Base-by-base conservation (phyloP, 257 asterid genomes). In the Fraxinus excelsior region DNA sequence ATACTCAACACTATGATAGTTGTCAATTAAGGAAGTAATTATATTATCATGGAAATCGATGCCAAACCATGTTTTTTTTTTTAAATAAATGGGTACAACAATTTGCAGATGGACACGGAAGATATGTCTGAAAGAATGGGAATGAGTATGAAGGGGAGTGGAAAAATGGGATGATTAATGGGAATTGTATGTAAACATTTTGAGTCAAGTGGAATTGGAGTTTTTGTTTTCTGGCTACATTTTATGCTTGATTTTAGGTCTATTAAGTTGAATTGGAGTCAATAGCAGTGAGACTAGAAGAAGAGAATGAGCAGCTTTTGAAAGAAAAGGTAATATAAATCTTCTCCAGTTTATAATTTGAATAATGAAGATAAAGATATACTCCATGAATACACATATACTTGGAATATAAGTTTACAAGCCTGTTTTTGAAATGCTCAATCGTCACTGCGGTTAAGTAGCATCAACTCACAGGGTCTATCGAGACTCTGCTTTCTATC, bases 191-290 rank as follows among this genome's bases (percentile, higher is more conserved):
- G n/a, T n/a, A n/a, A n/a, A n/a, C n/a, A n/a, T n/a, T n/a, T n/a
- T n/a, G n/a, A n/a, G n/a, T n/a, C n/a, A n/a, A n/a, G n/a, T n/a
- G n/a, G n/a, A n/a, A n/a, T n/a, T n/a, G n/a, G n/a, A 2, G 7
- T 13, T 40, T 66, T 37, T 71, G 51, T 67, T 69, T 70, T 69
- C 56, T 84, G 78, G 4, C 71, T 14, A 53, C 8, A 28, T 70
- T 56, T 73, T 21, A 71, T 66, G 71, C 37, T 71, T 75, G 28
- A 14, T 69, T 80, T 65, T 80, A 93, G 99, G 98, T 97, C 44
- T 86, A 88, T 83, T 89, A 90, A 87, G 89, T 85, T 69, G 98
- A 93, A 71, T 81, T 95, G 87, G 99, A 95, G 88, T 76, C 96
- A 0, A 89, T 95, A 93, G 96, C 90, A 32, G 82, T 85, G 85